Conservation (phyloP, 1,284 basidiomycete genomes). For the Sanguinoderma infundibulare region DNA sequence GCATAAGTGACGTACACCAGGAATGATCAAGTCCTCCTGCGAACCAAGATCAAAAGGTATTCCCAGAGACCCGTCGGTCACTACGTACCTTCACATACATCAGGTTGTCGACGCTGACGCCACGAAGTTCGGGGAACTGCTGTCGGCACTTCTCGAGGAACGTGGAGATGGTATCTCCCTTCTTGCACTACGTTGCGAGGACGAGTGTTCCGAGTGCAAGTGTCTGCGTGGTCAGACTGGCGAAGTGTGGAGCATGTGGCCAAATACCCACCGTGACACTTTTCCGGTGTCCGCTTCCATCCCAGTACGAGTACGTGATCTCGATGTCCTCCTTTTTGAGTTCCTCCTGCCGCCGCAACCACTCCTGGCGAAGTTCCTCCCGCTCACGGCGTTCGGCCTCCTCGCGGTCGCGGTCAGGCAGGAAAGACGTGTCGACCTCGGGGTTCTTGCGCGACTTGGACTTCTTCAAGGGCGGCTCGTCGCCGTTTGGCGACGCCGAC, state of each 20-base stretch:
- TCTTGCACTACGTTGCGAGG: slow-evolving; percentile 78
- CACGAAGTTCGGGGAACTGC: slow-evolving; percentile 91
- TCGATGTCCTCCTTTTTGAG: slow-evolving; percentile 91
- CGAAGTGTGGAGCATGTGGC: neutral
- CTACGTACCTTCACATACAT: slow-evolving; percentile 94
- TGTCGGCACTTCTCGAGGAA: slow-evolving; percentile 94
- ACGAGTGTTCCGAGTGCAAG: slow-evolving; percentile 24
- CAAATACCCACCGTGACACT: slow-evolving; percentile 75
- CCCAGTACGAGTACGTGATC: slow-evolving; percentile 97
- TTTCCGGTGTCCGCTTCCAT: slow-evolving; percentile 96
- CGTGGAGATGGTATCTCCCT: slow-evolving; percentile 90
- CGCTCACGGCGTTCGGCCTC: slow-evolving; percentile 88
- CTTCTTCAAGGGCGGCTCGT: slow-evolving; percentile 62
- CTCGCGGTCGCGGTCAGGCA: slow-evolving; percentile 96
- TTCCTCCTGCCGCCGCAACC: slow-evolving; percentile 88
- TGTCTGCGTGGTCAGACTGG: slow-evolving; percentile 35
- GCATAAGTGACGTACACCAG: slow-evolving; percentile 65
- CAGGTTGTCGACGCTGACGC: slow-evolving; percentile 91
- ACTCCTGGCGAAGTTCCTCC: slow-evolving; percentile 89
- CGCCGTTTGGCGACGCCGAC: slow-evolving; percentile 43
- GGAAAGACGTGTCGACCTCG: slow-evolving; percentile 95
- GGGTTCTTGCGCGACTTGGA: slow-evolving; percentile 93
- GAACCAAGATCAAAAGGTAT: slow-evolving; percentile 9
- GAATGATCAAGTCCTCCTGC: slow-evolving; percentile 95
- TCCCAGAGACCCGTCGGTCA: neutral